Percentiles rank a stretch among this genome's conserved stretches.
phyloP scores from a whole-genome alignment of 1,284 basidiomycete genomes.

The Athelia psychrophila region DNA sequence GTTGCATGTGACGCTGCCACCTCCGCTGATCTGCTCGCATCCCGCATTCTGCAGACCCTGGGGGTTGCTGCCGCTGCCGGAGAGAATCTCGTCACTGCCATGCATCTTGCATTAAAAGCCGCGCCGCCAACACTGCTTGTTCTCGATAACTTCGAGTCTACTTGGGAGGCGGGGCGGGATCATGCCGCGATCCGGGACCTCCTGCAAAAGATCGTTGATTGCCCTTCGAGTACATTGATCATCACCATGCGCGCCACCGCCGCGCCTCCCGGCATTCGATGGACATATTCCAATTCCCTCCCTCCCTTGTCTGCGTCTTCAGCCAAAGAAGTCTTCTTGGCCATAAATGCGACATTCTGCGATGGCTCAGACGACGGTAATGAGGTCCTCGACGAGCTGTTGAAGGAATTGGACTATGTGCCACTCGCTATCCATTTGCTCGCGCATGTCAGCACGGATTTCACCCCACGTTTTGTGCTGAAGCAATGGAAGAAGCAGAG shows the following conservation, averaged over 20 bases:
- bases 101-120: no score
- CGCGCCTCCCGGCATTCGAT: background rate
- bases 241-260: background rate
- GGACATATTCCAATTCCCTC: background rate
- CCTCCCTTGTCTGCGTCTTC: background rate
- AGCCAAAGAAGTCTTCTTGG: background rate
- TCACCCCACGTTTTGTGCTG: background rate
- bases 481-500: background rate
- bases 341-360: background rate
- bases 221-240: no score
- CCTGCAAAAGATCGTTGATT: no score
- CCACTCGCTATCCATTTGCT: background rate
- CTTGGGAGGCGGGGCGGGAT: no score
- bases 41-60: no score
- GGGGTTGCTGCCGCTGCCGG: no score
- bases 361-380: background rate
- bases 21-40: no score
- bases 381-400: background rate
- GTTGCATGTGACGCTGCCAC: no score
- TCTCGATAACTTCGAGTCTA: no score
- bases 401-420: background rate
- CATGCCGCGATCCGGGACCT: no score
- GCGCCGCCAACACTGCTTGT: no score
- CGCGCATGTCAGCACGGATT: background rate
- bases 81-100: no score